Percentiles rank a stretch among this genome's conserved stretches.
Conservation (phyloP, 345 rosid species). For the Brassica incana region DNA sequence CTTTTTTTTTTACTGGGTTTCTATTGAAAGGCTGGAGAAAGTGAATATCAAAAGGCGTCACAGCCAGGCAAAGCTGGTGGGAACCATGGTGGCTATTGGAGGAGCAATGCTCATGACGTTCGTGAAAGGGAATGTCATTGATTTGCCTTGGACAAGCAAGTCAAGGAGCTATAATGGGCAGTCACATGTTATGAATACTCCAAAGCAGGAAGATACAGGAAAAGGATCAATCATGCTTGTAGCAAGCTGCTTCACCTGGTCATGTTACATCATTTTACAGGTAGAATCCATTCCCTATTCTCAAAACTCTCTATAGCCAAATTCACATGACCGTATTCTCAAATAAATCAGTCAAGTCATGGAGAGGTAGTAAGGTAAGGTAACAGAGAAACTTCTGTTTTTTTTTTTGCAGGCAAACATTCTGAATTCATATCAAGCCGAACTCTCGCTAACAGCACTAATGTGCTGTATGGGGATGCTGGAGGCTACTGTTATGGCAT, state of each 20-base stretch:
- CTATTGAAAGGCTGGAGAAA: conserved; percentile 61
- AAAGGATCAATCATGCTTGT: conserved; percentile 64
- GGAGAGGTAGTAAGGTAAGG: conserved; percentile 1
- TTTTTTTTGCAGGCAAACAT: conserved; percentile 50
- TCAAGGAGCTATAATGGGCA: conserved; percentile 24
- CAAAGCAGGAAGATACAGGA: conserved; percentile 32
- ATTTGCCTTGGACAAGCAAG: conserved; percentile 64
- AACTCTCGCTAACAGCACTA: conserved; percentile 64
- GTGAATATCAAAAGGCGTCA: conserved; percentile 54
- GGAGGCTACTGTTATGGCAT: conserved; percentile 51
- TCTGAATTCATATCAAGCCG: conserved; percentile 58
- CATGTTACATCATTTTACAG: conserved; percentile 68
- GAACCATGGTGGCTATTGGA: conserved; percentile 77
- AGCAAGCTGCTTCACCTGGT: conserved; percentile 62
- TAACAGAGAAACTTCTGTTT: conserved; percentile 6
- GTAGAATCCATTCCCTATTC: conserved; percentile 35
- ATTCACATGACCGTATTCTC: not conserved
- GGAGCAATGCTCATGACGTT: conserved; percentile 91
- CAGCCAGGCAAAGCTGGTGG: conserved; percentile 76
- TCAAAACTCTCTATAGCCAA: not conserved
- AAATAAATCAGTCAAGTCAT: not conserved
- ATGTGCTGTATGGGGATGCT: conserved; percentile 61
- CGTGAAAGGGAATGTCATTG: conserved; percentile 55
- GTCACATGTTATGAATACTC: conserved; percentile 13
- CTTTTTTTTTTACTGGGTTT: not conserved